A percentile compares a stretch with the other conserved stretches of the same genome.
Conservation (phyloP, 306 rosid species). For the Psophocarpus tetragonolobus region DNA sequence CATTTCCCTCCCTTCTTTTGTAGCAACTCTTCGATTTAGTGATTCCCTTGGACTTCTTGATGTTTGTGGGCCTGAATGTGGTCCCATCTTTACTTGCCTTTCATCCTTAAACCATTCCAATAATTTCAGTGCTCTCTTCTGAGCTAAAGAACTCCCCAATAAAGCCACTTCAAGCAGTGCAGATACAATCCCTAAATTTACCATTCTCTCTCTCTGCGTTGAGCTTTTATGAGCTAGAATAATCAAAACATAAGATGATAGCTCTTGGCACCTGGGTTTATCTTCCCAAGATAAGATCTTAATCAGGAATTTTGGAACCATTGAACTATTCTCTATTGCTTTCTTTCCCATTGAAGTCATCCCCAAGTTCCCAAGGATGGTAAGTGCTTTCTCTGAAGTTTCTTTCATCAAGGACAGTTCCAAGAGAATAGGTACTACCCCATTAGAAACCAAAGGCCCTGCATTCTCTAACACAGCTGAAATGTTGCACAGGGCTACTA, state of each 20-base stretch:
- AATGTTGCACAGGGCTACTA: conserved; percentile 55
- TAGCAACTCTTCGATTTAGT: conserved; percentile 43
- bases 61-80: conserved; percentile 76
- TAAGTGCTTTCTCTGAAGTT: conserved; percentile 60
- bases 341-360: conserved; percentile 66
- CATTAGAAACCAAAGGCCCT: conserved; percentile 52
- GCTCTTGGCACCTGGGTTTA: conserved; percentile 60
- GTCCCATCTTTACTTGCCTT: conserved; percentile 55
- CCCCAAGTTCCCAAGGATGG: conserved; percentile 61
- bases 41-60: conserved; percentile 49
- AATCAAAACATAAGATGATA: conserved; percentile 67
- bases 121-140: conserved; percentile 62
- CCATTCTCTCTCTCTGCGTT: conserved; percentile 63
- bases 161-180: conserved; percentile 66
- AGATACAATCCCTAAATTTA: conserved; percentile 52
- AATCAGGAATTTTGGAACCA: conserved; percentile 58
- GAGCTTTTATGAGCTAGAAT: conserved; percentile 76
- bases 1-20: conserved; percentile 64
- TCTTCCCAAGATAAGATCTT: conserved; percentile 76
- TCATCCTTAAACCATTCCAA: conserved; percentile 71
- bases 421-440: conserved; percentile 54
- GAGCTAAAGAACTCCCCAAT: conserved; percentile 66
- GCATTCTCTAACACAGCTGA: conserved; percentile 56
- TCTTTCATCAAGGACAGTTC: conserved; percentile 36
- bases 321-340: conserved; percentile 57